phyloP scores from a whole-genome alignment of 257 asterid genomes.

The Ajuga chamaepitys region DNA sequence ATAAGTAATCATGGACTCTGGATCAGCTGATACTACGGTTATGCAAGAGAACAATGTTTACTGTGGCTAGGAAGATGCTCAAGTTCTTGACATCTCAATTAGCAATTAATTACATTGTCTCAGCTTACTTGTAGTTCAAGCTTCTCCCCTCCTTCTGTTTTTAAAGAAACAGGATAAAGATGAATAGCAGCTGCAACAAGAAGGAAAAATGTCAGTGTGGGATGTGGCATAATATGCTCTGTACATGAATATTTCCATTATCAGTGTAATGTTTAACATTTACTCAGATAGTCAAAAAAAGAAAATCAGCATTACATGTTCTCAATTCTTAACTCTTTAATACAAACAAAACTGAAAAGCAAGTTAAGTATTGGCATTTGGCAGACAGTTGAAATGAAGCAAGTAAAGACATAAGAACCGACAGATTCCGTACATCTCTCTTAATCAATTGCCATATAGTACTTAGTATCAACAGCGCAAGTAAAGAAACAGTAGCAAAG shows the following conservation, averaged over 20 bases:
- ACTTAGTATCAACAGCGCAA: too few species aligned
- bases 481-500: too few species aligned
- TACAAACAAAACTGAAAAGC: too few species aligned
- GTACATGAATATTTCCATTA: not conserved
- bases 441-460: too few species aligned
- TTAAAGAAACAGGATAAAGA: slow-evolving; percentile 86
- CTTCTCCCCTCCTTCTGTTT: slow-evolving; percentile 80
- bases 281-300: not conserved
- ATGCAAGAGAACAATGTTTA: not conserved
- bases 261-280: not conserved
- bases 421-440: too few species aligned
- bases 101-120: not conserved
- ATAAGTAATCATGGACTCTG: too few species aligned
- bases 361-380: too few species aligned
- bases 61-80: too few species aligned
- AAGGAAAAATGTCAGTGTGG: not conserved
- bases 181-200: slow-evolving; percentile 57
- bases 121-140: slow-evolving; percentile 74
- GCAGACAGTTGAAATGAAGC: too few species aligned
- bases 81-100: too few species aligned
- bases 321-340: not conserved
- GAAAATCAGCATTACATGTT: not conserved
- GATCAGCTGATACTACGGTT: not conserved
- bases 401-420: too few species aligned
- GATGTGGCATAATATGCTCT: not conserved